These are phyloP conservation scores for Pelagophyceae sp. DNA, from an alignment of 352 stramenopile genomes.

Conservation along the genomic window DNA sequence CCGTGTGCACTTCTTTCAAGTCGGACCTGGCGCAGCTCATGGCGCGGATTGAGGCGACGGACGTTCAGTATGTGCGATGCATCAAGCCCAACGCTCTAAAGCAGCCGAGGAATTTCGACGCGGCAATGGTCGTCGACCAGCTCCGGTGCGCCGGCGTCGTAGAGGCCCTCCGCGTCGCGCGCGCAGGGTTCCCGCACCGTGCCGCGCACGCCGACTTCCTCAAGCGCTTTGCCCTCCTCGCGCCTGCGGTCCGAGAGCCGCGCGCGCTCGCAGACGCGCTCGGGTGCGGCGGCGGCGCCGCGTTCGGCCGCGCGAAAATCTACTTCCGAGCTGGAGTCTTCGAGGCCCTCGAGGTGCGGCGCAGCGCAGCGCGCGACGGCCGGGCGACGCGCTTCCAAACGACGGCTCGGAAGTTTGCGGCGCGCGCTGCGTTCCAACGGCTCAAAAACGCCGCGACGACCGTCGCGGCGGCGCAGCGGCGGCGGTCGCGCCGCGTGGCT, in stretches of 20 bases:
- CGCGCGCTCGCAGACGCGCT: neutral
- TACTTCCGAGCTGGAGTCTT: too few species aligned
- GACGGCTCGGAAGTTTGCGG: too few species aligned
- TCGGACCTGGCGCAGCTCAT: conserved; percentile 67
- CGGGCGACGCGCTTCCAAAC: too few species aligned
- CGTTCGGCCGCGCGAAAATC: neutral
- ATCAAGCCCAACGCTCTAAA: conserved; percentile 55
- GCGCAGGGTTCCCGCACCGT: neutral
- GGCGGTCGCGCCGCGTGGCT: too few species aligned
- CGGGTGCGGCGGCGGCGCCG: neutral
- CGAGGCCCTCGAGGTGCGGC: too few species aligned
- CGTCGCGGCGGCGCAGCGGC: too few species aligned
- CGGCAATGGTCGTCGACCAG: neutral
- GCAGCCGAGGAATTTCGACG: neutral
- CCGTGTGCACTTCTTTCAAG: conserved; percentile 49
- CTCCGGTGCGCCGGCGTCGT: conserved; percentile 1
- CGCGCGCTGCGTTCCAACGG: too few species aligned
- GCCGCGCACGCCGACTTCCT: neutral
- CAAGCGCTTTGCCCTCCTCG: neutral
- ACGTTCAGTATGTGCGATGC: conserved; percentile 78
- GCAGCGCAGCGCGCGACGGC: too few species aligned
- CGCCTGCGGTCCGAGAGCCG: neutral
- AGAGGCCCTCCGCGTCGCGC: neutral
- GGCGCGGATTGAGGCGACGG: conserved; percentile 63
- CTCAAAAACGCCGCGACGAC: too few species aligned